phyloP scores from a whole-genome alignment of 345 rosid genomes.

The Barbarea vulgaris region DNA sequence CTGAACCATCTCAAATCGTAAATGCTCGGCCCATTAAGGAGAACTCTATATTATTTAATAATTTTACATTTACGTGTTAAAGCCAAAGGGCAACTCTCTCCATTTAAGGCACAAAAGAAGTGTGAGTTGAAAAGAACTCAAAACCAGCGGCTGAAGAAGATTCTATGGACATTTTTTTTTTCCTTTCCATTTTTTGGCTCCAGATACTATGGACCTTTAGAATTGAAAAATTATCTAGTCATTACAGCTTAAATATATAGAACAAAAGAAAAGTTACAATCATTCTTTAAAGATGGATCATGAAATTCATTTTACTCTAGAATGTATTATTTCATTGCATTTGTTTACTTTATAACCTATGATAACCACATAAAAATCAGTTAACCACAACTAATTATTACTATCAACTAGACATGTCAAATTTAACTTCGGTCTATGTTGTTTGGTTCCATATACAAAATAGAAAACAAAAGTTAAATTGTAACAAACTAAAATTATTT shows the following conservation, averaged over 20 bases:
- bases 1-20: not conserved
- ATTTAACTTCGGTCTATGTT: not conserved
- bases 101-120: constrained; percentile 2
- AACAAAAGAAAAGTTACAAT: too few relatives aligned
- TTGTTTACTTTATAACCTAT: not conserved
- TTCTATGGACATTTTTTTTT: constrained; percentile 1
- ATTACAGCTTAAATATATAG: not conserved
- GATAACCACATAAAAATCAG: not conserved
- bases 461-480: not conserved
- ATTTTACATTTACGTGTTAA: not conserved
- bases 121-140: constrained; percentile 25
- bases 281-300: constrained; percentile 2
- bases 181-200: not conserved
- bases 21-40: constrained; percentile 23
- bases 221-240: not conserved
- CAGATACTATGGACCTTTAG: not conserved
- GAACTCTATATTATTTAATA: not conserved
- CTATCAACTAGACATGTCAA: not conserved
- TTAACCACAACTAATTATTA: not conserved
- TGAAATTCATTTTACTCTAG: not conserved
- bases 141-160: constrained; percentile 36
- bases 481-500: not conserved
- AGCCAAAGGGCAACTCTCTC: not conserved
- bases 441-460: not conserved
- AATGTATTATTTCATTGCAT: not conserved